Evolutionary conservation across 2,329 filamentous ascomycete species (phyloP).

Genomic region (Diatrype stigma): DNA sequence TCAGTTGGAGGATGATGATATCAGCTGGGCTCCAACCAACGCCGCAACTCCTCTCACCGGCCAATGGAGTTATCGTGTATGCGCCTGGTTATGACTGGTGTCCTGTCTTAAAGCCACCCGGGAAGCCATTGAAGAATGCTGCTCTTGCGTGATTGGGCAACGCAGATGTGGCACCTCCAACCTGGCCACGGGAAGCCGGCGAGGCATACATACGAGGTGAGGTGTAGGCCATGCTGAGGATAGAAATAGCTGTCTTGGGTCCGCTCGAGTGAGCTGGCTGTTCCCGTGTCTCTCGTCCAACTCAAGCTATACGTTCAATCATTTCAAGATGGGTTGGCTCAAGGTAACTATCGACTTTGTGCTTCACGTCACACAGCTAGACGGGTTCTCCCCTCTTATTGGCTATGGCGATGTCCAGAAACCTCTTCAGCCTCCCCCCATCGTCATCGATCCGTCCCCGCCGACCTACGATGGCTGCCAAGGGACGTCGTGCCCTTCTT

Average conservation of each 20-base stretch:
- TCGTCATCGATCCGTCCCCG: background rate
- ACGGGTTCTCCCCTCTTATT: slow-evolving; percentile 4
- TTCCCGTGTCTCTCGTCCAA: background rate
- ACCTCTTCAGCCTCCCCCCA: slow-evolving; percentile 6
- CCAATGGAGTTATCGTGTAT: background rate
- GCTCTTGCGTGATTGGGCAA: background rate
- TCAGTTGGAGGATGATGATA: background rate
- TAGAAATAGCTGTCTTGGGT: background rate
- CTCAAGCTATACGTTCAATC: background rate
- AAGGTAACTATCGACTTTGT: slow-evolving; percentile 11
- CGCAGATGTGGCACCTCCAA: too few species aligned
- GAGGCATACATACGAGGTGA: too few species aligned
- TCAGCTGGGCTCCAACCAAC: background rate
- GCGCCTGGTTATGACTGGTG: background rate
- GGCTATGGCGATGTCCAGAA: slow-evolving; percentile 5
- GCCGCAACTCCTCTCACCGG: background rate
- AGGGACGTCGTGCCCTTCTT: background rate
- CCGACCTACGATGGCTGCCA: background rate
- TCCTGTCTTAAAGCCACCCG: background rate
- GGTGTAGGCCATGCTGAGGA: too few species aligned
- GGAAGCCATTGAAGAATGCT: background rate
- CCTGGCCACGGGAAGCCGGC: too few species aligned
- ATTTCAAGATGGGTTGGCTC: slow-evolving; percentile 11
- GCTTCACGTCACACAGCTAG: slow-evolving; percentile 9
- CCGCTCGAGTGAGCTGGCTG: background rate